phyloP scores from a whole-genome alignment of 495 filamentous ascomycete genomes.

The Penicillium turbatum region DNA sequence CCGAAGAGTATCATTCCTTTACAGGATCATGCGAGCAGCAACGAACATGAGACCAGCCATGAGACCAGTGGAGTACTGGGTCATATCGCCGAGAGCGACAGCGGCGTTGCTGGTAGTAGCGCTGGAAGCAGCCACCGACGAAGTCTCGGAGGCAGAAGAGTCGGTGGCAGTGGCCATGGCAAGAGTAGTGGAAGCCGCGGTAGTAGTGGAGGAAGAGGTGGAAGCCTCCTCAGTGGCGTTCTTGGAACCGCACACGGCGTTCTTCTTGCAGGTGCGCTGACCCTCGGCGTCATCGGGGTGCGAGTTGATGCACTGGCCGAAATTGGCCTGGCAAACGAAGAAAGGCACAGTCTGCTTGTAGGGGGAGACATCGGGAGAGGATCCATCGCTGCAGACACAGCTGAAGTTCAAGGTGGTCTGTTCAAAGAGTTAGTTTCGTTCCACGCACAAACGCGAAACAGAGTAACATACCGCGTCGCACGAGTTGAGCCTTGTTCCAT shows the following conservation, averaged over 20 bases:
- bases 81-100: constrained; percentile 28
- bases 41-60: constrained; percentile 46
- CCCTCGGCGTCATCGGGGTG: constrained; percentile 42
- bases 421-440: background rate
- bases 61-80: constrained; percentile 47
- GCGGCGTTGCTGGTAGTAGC: constrained; percentile 35
- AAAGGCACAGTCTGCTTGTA: constrained; percentile 55
- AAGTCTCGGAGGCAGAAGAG: constrained; percentile 23
- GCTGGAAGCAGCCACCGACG: constrained; percentile 29
- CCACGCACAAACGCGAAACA: background rate
- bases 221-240: constrained; percentile 38
- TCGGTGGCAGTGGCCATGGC: constrained; percentile 25
- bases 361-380: constrained; percentile 45
- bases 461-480: constrained; percentile 40
- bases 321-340: constrained; percentile 51
- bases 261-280: constrained; percentile 42
- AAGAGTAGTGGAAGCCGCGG: constrained; percentile 22
- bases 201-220: constrained; percentile 27
- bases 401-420: constrained; percentile 48
- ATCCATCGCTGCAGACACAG: constrained; percentile 53
- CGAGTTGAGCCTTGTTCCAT: constrained; percentile 35
- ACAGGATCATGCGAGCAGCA: constrained; percentile 49
- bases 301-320: constrained; percentile 45
- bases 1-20: constrained; percentile 14
- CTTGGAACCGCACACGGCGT: constrained; percentile 43